A percentile compares a stretch with the other conserved stretches of the same genome.
phyloP scores from a whole-genome alignment of 23 red algal species.

The Gracilaria caudata region DNA sequence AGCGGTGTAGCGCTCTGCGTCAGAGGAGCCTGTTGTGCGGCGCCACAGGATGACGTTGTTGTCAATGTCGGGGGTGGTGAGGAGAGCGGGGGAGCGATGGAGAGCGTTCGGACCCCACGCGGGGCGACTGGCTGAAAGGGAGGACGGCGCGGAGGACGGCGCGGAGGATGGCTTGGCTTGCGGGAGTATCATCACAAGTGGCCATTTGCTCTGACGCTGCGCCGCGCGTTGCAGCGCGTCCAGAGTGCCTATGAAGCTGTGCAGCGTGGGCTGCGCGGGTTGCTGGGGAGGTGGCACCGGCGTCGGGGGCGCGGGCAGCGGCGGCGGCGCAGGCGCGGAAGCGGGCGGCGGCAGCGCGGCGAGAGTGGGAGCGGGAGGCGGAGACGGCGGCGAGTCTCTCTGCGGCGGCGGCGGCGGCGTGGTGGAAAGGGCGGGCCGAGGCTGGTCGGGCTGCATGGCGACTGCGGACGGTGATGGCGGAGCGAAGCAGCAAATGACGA shows the following conservation, averaged over 20 bases:
- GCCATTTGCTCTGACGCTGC: constrained; percentile 39
- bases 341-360: neutral
- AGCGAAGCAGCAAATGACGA: too few species aligned
- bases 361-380: neutral
- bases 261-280: neutral
- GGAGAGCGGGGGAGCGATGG: constrained; percentile 9
- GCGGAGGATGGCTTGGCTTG: too few species aligned
- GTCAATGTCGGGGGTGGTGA: neutral
- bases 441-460: neutral
- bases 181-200: constrained; percentile 31
- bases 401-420: neutral
- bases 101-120: constrained; percentile 34
- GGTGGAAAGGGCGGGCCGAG: neutral
- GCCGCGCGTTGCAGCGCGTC: constrained; percentile 26
- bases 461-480: neutral
- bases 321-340: neutral
- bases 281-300: neutral
- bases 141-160: constrained; percentile 11
- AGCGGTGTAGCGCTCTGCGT: constrained; percentile 49
- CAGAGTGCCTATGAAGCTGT: constrained; percentile 37
- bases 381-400: neutral
- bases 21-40: constrained; percentile 30
- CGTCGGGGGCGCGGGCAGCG: neutral
- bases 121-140: constrained; percentile 16
- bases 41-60: constrained; percentile 46